These are phyloP conservation scores for Heterobasidion occidentale DNA, from an alignment of 1,284 basidiomycete genomes.

Conservation along the genomic window DNA sequence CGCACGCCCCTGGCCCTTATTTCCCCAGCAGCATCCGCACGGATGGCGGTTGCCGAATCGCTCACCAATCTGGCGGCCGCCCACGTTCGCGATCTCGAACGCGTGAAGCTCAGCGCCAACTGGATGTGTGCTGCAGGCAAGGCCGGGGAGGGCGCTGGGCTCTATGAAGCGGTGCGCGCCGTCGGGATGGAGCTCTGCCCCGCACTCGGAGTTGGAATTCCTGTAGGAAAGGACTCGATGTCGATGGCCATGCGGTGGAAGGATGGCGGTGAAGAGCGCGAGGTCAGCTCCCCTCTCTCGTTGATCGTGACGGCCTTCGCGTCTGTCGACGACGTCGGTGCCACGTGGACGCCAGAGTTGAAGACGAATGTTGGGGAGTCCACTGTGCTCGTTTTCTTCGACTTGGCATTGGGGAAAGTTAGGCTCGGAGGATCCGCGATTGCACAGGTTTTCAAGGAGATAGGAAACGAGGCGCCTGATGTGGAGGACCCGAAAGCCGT, in stretches of 20 bases:
- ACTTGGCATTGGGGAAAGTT: constrained; percentile 79
- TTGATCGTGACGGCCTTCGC: constrained; percentile 95
- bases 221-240: constrained; percentile 99
- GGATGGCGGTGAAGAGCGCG: constrained; percentile 49
- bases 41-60: constrained; percentile 94
- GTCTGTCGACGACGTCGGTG: constrained; percentile 70
- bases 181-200: constrained; percentile 95
- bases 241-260: constrained; percentile 98
- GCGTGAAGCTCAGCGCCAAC: constrained; percentile 94
- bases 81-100: constrained; percentile 53
- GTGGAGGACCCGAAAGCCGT: constrained; percentile 75
- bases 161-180: constrained; percentile 92
- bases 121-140: constrained; percentile 98
- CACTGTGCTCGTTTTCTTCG: constrained; percentile 83
- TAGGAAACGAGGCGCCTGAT: constrained; percentile 85
- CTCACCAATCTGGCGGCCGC: constrained; percentile 90
- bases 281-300: constrained; percentile 88
- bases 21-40: constrained; percentile 81
- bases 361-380: constrained; percentile 54
- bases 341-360: constrained; percentile 93
- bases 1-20: constrained; percentile 90
- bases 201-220: constrained; percentile 89
- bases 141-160: constrained; percentile 81
- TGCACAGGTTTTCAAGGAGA: constrained; percentile 91
- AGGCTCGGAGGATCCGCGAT: constrained; percentile 93